A percentile compares a stretch with the other conserved stretches of the same genome.
These are phyloP conservation scores for Fusarium phyllophilum DNA, from an alignment of 2,329 filamentous ascomycete genomes.

Conservation along the genomic window DNA sequence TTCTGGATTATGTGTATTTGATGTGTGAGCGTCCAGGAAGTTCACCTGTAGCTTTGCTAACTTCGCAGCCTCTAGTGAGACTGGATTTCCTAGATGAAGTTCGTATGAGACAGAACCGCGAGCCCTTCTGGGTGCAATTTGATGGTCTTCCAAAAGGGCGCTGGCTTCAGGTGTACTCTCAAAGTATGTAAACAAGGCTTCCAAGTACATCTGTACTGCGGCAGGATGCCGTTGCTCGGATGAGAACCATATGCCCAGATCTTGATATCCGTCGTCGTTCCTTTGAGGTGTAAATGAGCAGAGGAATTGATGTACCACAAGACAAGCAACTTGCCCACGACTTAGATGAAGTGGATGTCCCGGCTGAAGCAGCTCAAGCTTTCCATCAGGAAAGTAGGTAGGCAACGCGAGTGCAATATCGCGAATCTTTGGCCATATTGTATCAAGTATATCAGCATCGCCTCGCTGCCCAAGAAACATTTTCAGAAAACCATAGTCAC, in stretches of 20 bases:
- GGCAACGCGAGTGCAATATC: slow-evolving; percentile 36
- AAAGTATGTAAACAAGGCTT: slow-evolving; percentile 47
- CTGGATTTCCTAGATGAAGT: slow-evolving; percentile 18
- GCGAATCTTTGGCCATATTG: slow-evolving; percentile 40
- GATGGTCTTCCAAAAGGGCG: not conserved
- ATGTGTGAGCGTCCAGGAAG: slow-evolving; percentile 40
- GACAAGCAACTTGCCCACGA: slow-evolving; percentile 41
- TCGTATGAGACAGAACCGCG: slow-evolving; percentile 31
- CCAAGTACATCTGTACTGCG: slow-evolving; percentile 46
- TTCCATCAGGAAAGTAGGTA: slow-evolving; percentile 31
- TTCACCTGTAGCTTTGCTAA: slow-evolving; percentile 25
- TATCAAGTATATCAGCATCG: slow-evolving; percentile 8
- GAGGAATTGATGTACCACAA: slow-evolving; percentile 49
- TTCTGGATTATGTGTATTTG: slow-evolving; percentile 34
- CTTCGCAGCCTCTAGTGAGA: not conserved
- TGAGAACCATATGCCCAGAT: slow-evolving; percentile 49
- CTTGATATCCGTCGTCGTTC: slow-evolving; percentile 42
- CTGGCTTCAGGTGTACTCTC: slow-evolving; percentile 13
- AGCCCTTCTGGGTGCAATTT: accelerated
- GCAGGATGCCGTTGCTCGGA: slow-evolving; percentile 46
- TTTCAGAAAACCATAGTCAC: slow-evolving; percentile 39
- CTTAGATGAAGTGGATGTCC: slow-evolving; percentile 33
- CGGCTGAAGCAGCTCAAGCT: slow-evolving; percentile 28
- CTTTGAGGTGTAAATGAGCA: slow-evolving; percentile 39
- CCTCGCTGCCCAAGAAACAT: not conserved